Percentiles rank a stretch among this genome's conserved stretches.
Evolutionary conservation across 768 basidiomycete genomes (phyloP).

Genomic region (Russula olivacea): DNA sequence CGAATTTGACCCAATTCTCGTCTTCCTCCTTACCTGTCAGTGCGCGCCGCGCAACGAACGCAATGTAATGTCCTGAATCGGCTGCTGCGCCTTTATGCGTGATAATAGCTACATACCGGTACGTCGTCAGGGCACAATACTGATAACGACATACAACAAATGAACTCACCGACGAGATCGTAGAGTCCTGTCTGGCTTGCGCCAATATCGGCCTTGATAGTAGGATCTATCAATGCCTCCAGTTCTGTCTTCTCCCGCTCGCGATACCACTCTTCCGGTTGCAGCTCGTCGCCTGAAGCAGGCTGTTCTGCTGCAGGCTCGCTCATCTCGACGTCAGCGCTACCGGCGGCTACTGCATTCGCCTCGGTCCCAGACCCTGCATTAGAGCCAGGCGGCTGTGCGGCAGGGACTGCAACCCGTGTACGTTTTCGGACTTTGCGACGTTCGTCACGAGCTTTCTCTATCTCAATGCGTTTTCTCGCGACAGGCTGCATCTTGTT

Average conservation of each 20-base stretch:
- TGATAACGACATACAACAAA: conserved; percentile 3
- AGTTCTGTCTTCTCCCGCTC: conserved; percentile 61
- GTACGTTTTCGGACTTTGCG: conserved; percentile 75
- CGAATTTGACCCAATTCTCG: conserved; percentile 93
- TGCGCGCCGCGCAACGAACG: conserved; percentile 46
- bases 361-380: conserved; percentile 9
- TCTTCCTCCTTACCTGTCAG: conserved; percentile 47
- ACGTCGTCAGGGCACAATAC: not conserved
- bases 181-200: conserved; percentile 78
- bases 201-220: conserved; percentile 62
- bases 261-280: conserved; percentile 61
- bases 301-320: conserved; percentile 32
- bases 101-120: conserved; percentile 62
- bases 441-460: conserved; percentile 79
- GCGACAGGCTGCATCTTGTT: conserved; percentile 65
- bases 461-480: conserved; percentile 67
- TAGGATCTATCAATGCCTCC: conserved; percentile 54
- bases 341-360: conserved; percentile 5
- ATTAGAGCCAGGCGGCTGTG: conserved; percentile 25
- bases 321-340: conserved; percentile 47
- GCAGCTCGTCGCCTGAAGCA: conserved; percentile 40
- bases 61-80: conserved; percentile 95
- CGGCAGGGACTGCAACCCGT: conserved; percentile 38
- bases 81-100: conserved; percentile 97
- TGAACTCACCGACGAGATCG: conserved; percentile 75